Percentiles rank a stretch among this genome's conserved stretches.
Evolutionary conservation across 257 asterid genomes (phyloP).

Genomic region (Solanum corneliomulleri): DNA sequence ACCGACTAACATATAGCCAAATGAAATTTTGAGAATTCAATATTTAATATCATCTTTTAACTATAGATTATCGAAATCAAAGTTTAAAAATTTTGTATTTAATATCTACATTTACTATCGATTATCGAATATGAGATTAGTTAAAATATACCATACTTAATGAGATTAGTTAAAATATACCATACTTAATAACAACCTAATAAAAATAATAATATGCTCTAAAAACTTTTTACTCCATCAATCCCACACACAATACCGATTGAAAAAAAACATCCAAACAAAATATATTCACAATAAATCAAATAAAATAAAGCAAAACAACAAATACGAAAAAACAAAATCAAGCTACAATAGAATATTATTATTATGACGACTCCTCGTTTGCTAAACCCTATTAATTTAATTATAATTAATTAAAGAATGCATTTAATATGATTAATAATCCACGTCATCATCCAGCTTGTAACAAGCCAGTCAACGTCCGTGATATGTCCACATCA

Average conservation of each 20-base stretch:
- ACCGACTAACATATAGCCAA: too few relatives aligned
- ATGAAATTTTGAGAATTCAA: not conserved
- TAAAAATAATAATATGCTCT: too few relatives aligned
- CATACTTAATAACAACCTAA: too few relatives aligned
- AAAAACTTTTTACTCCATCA: not conserved
- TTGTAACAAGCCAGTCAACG: constrained; percentile 1
- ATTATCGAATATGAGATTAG: too few relatives aligned
- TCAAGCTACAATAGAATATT: not conserved
- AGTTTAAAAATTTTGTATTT: too few relatives aligned
- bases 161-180: too few relatives aligned
- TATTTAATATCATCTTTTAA: too few relatives aligned
- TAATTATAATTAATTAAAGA: not conserved
- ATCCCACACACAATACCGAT: not conserved
- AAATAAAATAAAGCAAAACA: not conserved
- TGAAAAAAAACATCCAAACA: not conserved
- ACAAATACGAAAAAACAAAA: not conserved
- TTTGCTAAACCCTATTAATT: not conserved
- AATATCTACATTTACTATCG: too few relatives aligned
- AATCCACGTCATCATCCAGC: not conserved
- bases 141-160: too few relatives aligned
- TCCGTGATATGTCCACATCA: not conserved
- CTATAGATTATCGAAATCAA: not conserved
- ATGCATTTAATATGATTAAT: not conserved
- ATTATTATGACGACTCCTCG: not conserved
- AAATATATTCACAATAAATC: not conserved